phyloP scores from a whole-genome alignment of 2,329 filamentous ascomycete genomes.

The Aspergillus sojae region DNA sequence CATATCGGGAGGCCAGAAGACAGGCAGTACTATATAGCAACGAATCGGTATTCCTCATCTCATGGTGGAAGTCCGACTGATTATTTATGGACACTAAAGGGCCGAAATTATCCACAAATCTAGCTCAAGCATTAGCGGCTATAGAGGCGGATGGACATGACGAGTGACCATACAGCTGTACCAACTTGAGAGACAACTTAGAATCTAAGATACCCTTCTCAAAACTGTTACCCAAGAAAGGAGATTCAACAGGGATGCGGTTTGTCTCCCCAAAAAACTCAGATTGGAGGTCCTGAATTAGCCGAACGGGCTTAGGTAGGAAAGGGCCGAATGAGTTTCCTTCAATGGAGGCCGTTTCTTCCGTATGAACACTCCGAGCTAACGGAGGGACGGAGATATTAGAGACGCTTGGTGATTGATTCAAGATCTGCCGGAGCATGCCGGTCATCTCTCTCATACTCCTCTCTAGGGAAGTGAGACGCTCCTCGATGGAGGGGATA shows the following conservation, averaged over 20 bases:
- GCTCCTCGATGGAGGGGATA: constrained; percentile 38
- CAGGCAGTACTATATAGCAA: constrained; percentile 39
- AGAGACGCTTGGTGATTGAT: constrained; percentile 25
- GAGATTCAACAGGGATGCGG: constrained; percentile 24
- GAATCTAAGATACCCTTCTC: constrained; percentile 34
- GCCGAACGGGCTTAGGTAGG: constrained; percentile 33
- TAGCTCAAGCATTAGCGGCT: constrained; percentile 14
- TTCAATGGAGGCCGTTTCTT: constrained; percentile 27
- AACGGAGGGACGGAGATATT: constrained; percentile 22
- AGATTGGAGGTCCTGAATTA: constrained; percentile 36
- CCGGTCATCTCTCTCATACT: constrained; percentile 40
- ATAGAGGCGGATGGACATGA: not conserved
- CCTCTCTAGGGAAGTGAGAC: constrained; percentile 34
- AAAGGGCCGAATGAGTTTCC: constrained; percentile 23
- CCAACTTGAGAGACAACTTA: constrained; percentile 34
- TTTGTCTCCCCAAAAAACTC: constrained; percentile 34
- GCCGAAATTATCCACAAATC: constrained; percentile 37
- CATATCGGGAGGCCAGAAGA: constrained; percentile 35
- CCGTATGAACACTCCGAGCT: constrained; percentile 25
- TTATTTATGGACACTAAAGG: constrained; percentile 35
- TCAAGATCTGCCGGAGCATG: constrained; percentile 36
- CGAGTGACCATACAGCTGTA: constrained; percentile 30
- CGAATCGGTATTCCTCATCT: constrained; percentile 27
- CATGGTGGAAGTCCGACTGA: constrained; percentile 30
- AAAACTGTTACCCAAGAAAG: constrained; percentile 29